Base-by-base conservation (phyloP, 2,329 filamentous ascomycete genomes). In the Alternaria incomplexa region DNA sequence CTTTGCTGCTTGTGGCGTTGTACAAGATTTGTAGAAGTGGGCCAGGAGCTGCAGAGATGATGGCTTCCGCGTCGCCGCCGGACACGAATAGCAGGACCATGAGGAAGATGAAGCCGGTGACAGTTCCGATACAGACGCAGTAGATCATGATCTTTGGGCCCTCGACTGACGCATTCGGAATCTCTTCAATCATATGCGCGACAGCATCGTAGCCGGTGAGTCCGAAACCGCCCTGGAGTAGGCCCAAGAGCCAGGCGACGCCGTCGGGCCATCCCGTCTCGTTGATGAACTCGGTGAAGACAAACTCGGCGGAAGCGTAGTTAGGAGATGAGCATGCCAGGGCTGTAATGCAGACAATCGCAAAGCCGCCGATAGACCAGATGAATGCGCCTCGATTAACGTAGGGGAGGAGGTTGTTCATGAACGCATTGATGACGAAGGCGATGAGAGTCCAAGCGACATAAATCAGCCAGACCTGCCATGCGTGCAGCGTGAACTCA, bases 391-490 rank as follows among this genome's bases (percentile, higher is more conserved):
- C 84, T 74, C 91, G 89, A 73, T 89, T 93, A 68, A 93, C 82
- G 12, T 85, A 83, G 0, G 90, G 90, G 4, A 93, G 82, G 4
- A 89, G 71, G 4, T 82, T 80, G 69, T 88, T 90, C 73, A 85
- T 81, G 67, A 92, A 90, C 2, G 88, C 86, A 66, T 93, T 93
- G 77, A 92, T 81, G 51, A 86, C 59, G 62, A 92, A 87, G 4
- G 88, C 88, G 15, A 86, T 69, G 22, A 88, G 61, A 6, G 87
- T 89, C 73, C 89, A 90, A 7, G 78, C 89, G 47, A 91, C 84
- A 77, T 92, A 93, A 51, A 93, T 89, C 26, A 92, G 81, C 77
- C 93, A 93, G 67, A 91, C 88, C 70, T 93, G 90, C 89, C 90
- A 93, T 4, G 86, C 73, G 72, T 90, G 78, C 2, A 86, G 63